These are phyloP conservation scores for Epicoccum nigrum DNA, from an alignment of 2,329 filamentous ascomycete species.

Conservation along the genomic window DNA sequence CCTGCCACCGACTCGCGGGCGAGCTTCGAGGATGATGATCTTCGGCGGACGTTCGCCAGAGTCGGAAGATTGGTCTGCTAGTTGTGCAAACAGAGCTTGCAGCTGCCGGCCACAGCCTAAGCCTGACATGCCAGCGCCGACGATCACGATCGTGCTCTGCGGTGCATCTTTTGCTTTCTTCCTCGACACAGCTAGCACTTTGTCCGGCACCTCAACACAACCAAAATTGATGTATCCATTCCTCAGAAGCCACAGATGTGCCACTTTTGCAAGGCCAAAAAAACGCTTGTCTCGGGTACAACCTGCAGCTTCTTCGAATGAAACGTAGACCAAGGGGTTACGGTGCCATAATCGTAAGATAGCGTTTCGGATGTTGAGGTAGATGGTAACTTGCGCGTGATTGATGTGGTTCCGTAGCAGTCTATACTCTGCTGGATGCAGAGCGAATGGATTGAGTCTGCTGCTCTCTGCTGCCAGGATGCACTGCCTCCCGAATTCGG, in stretches of 20 bases:
- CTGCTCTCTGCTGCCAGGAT: constrained; percentile 88
- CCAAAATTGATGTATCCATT: constrained; percentile 97
- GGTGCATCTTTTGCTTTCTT: constrained; percentile 53
- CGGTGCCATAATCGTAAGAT: constrained; percentile 89
- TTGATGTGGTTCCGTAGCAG: constrained; percentile 83
- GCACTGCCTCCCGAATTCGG: constrained; percentile 89
- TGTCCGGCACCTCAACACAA: constrained; percentile 74
- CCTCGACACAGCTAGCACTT: constrained; percentile 43
- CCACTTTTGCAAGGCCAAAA: constrained; percentile 86
- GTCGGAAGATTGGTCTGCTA: constrained; percentile 69
- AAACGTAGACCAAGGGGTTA: constrained; percentile 83
- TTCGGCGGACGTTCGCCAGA: constrained; percentile 71
- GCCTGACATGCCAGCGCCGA: constrained; percentile 94
- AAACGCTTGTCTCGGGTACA: constrained; percentile 87
- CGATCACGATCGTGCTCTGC: constrained; percentile 78
- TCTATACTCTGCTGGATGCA: constrained; percentile 84
- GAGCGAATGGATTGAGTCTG: constrained; percentile 83
- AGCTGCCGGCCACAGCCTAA: constrained; percentile 91
- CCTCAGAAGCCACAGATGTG: constrained; percentile 89
- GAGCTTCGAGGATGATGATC: constrained; percentile 84
- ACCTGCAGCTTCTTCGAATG: constrained; percentile 83
- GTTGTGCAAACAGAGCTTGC: constrained; percentile 82
- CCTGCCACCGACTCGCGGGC: constrained; percentile 84
- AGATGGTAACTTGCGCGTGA: constrained; percentile 88
- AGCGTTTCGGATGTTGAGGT: constrained; percentile 94